Evolutionary conservation across 2,329 filamentous ascomycete genomes (phyloP).

Genomic region (Clonostachys chloroleuca): DNA sequence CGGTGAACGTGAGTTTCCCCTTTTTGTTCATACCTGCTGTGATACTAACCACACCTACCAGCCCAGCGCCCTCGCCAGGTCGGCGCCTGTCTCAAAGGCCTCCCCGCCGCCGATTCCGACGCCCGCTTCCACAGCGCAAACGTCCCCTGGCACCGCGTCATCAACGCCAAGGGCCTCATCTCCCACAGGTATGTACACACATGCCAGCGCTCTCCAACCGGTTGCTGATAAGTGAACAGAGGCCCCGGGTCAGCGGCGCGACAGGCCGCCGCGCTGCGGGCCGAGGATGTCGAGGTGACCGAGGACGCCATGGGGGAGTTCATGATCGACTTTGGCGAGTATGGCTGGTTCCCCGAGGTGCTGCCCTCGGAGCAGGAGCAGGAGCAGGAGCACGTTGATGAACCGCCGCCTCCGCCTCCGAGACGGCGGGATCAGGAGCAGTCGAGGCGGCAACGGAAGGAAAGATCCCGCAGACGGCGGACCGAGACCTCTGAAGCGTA

Average conservation of each 20-base stretch:
- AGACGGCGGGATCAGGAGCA: not conserved
- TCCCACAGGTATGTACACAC: conserved; percentile 62
- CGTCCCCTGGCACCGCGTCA: conserved; percentile 92
- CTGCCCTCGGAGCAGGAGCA: conserved; percentile 40
- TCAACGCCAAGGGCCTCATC: conserved; percentile 82
- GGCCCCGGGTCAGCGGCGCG: conserved; percentile 4
- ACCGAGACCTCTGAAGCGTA: too few relatives aligned
- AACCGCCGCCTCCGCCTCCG: too few relatives aligned
- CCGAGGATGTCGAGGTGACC: conserved; percentile 48
- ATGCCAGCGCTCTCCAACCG: too few relatives aligned
- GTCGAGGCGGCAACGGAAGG: not conserved
- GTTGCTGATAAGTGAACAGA: not conserved
- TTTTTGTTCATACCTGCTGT: too few relatives aligned
- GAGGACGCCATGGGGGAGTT: conserved; percentile 44
- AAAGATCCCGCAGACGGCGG: not conserved
- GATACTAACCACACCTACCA: too few relatives aligned
- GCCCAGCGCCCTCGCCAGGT: conserved; percentile 78
- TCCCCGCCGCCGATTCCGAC: conserved; percentile 44
- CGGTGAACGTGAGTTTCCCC: conserved; percentile 70
- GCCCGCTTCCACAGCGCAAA: conserved; percentile 65
- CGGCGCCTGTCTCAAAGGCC: conserved; percentile 83
- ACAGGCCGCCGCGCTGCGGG: conserved; percentile 43
- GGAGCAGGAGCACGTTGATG: conserved; percentile 7
- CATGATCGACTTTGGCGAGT: conserved; percentile 42
- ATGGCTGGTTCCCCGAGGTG: conserved; percentile 50